A percentile compares a stretch with the other conserved stretches of the same genome.
These are phyloP conservation scores for Capsicum pubescens DNA, from an alignment of 257 asterid genomes.

Conservation along the genomic window DNA sequence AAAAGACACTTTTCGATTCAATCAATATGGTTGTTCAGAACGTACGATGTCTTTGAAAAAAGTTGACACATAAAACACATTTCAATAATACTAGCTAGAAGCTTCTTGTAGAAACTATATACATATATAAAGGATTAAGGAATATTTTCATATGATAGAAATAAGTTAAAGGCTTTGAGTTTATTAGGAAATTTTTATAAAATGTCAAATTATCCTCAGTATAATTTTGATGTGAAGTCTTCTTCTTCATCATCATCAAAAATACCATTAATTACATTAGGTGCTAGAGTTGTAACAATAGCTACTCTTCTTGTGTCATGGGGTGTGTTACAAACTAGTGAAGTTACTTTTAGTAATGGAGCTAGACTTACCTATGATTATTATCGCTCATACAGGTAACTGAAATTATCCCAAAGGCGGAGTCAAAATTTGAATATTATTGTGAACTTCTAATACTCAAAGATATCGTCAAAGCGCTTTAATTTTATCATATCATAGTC, in stretches of 20 bases:
- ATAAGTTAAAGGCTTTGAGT: neutral
- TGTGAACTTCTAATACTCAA: neutral
- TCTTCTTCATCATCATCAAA: slow-evolving; percentile 21
- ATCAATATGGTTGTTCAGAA: neutral
- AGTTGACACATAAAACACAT: neutral
- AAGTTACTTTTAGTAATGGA: slow-evolving; percentile 23
- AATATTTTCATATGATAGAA: neutral
- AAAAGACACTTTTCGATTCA: neutral
- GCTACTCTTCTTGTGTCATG: slow-evolving; percentile 17
- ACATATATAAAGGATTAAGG: neutral
- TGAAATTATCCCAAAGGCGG: neutral
- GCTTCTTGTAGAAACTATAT: neutral
- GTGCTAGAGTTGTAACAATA: neutral
- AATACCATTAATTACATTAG: slow-evolving; percentile 24
- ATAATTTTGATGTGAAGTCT: slow-evolving; percentile 21
- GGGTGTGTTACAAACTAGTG: slow-evolving; percentile 23
- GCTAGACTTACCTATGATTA: slow-evolving; percentile 15
- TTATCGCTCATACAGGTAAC: slow-evolving; percentile 21
- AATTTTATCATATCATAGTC: neutral
- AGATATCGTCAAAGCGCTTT: neutral
- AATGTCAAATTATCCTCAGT: slow-evolving; percentile 28
- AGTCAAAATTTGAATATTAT: neutral
- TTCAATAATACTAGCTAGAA: neutral
- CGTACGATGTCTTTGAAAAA: neutral
- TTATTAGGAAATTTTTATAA: neutral